phyloP scores from a whole-genome alignment of 805 yeast genomes.

The Saccharomyces kudriavzevii region DNA sequence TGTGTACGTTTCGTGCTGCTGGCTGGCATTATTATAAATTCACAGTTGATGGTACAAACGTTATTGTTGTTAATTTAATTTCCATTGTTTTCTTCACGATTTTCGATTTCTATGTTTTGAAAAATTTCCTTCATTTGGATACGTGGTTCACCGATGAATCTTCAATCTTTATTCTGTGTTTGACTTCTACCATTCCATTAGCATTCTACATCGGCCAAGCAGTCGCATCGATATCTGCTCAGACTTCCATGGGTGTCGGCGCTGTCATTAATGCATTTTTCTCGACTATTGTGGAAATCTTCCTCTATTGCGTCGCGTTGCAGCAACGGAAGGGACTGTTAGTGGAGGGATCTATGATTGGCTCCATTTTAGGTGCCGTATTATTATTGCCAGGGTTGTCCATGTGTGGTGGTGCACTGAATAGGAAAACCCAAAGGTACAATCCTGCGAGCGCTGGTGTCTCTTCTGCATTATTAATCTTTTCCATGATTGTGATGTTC shows the following conservation, averaged over 20 bases:
- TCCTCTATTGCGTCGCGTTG: constrained; percentile 84
- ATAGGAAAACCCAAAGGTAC: constrained; percentile 86
- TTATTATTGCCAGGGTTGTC: constrained; percentile 85
- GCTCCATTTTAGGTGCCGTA: constrained; percentile 88
- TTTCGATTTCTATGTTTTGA: constrained; percentile 60
- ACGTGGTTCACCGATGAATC: constrained; percentile 46
- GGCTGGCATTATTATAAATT: constrained; percentile 92
- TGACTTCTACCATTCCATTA: constrained; percentile 80
- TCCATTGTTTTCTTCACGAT: constrained; percentile 76
- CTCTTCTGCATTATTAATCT: constrained; percentile 88
- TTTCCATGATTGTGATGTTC: constrained; percentile 83
- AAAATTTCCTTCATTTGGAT: constrained; percentile 35
- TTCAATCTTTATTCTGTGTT: constrained; percentile 62
- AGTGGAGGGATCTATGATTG: constrained; percentile 94
- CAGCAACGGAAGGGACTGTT: constrained; percentile 75
- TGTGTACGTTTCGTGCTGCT: constrained; percentile 87
- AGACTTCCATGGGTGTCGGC: constrained; percentile 97
- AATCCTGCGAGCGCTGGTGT: constrained; percentile 97
- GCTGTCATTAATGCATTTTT: constrained; percentile 97
- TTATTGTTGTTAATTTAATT: constrained; percentile 79
- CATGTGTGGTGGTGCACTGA: constrained; percentile 95
- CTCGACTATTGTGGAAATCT: constrained; percentile 91
- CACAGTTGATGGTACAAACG: constrained; percentile 93
- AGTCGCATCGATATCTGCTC: constrained; percentile 98
- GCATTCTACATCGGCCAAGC: constrained; percentile 98